These are phyloP conservation scores for Gossypium schwendimanii DNA, from an alignment of 441 rosid genomes.

Conservation along the genomic window DNA sequence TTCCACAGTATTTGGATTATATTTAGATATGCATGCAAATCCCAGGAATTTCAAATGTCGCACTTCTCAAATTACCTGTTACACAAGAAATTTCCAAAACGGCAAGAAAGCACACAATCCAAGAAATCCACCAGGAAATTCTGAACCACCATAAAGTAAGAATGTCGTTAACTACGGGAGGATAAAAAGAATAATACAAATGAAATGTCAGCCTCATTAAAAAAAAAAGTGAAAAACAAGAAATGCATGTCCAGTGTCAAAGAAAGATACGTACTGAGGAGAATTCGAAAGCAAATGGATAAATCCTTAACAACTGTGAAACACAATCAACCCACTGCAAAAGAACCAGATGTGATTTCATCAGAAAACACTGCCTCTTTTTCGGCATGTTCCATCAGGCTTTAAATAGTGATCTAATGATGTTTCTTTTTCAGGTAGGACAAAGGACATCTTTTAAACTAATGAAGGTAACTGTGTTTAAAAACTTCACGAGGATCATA, in stretches of 20 bases:
- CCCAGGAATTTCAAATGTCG: not conserved
- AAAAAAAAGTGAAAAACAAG: not conserved
- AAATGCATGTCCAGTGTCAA: not conserved
- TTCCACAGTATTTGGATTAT: not conserved
- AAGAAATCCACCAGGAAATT: conserved; percentile 87
- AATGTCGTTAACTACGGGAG: conserved; percentile 3
- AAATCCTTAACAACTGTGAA: conserved; percentile 84
- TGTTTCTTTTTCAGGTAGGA: not conserved
- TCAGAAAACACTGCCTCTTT: not conserved
- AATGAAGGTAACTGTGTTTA: not conserved
- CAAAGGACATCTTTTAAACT: not conserved
- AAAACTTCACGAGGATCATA: not conserved
- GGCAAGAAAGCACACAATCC: conserved; percentile 86
- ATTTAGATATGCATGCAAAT: not conserved
- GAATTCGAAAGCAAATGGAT: conserved; percentile 95
- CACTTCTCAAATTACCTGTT: conserved; percentile 50
- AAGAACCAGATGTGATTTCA: conserved; percentile 11
- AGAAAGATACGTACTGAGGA: conserved; percentile 61
- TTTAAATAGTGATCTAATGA: not conserved
- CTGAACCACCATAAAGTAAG: conserved; percentile 39
- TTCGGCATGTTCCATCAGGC: not conserved
- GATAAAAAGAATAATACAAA: conserved; percentile 6
- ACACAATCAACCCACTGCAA: conserved; percentile 99
- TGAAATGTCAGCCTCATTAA: not conserved
- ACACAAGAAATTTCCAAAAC: conserved; percentile 95